phyloP scores from a whole-genome alignment of 129 eudicot species.

The Escallonia rubra region DNA sequence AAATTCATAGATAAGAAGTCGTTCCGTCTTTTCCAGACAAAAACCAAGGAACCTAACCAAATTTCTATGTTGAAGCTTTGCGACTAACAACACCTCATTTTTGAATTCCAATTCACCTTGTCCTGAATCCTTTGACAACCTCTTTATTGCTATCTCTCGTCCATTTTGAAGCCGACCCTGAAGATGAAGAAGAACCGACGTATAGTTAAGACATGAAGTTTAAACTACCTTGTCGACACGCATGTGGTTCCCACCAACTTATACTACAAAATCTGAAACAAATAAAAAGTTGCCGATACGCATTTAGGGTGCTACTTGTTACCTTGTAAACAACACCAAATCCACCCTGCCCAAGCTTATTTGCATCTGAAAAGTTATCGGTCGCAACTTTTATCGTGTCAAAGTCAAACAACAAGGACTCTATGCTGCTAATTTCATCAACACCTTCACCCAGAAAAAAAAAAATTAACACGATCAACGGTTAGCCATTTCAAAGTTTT shows the following conservation, averaged over 20 bases:
- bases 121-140: constrained; percentile 11
- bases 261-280: neutral
- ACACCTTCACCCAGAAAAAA: no score
- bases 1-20: constrained; percentile 32
- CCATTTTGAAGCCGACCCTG: constrained; percentile 29
- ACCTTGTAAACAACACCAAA: constrained; percentile 51
- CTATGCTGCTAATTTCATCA: constrained; percentile 8
- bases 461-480: no score
- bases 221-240: no score
- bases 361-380: constrained; percentile 15
- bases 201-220: no score
- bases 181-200: no score
- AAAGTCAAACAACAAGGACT: constrained; percentile 29
- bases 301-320: neutral
- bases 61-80: constrained; percentile 27
- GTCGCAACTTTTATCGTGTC: constrained; percentile 28
- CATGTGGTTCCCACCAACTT: neutral
- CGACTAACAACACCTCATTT: constrained; percentile 30
- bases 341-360: constrained; percentile 40
- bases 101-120: constrained; percentile 32
- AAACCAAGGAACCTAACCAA: constrained; percentile 34
- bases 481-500: no score
- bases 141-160: constrained; percentile 25
- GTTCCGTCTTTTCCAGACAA: constrained; percentile 20
- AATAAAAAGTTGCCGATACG: neutral